Evolutionary conservation across 1,284 basidiomycete genomes (phyloP), one percentile per base, ranked within the genome.

Genomic region (Leccinum colubrinum): DNA sequence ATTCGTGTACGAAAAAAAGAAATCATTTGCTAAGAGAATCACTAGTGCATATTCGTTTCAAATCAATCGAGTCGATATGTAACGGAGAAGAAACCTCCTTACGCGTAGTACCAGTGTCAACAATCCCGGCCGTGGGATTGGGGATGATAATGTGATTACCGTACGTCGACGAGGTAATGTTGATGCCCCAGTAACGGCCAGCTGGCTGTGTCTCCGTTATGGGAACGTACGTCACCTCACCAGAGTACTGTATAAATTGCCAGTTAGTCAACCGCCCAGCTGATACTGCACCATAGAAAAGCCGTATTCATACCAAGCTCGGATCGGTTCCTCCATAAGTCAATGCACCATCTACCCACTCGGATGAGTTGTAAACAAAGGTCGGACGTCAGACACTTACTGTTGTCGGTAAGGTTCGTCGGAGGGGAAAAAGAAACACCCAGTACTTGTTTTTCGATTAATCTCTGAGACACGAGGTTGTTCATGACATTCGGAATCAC

Each of bases 401-500:
- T 72, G 1, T 56, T 61, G 22, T 72, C 66, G 27, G 14, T 62
- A n/a, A 25, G 12, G 22, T 51, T 51, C 6, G 8, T 51, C 50
- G 50, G 15, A 25, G 73, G 73, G 1, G 68, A 61, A 58, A 73
- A 70, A 43, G 61, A 72, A 37, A 75, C 20, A 22, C 68, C 65
- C 1, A 75, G 54, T 15, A 74, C 53, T 37, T 69, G 14, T 0
- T 59, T 4, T 6, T 63, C 3, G 39, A 72, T 60, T 4, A 64
- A 30, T 25, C 60, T 55, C 37, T 73, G 69, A 0, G 65, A 63
- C 17, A 57, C 14, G 1, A 74, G 69, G n/a, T 70, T 71, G 55
- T 70, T 25, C 62, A 71, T 71, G 9, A 75, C 60, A 0, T 70
- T 74, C 5, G 73, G 69, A 55, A 71, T 60, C 1, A 8, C 43